A percentile compares a stretch with the other conserved stretches of the same genome.
Conservation (phyloP, 2,329 filamentous ascomycete species). For the Cladosporium velox region DNA sequence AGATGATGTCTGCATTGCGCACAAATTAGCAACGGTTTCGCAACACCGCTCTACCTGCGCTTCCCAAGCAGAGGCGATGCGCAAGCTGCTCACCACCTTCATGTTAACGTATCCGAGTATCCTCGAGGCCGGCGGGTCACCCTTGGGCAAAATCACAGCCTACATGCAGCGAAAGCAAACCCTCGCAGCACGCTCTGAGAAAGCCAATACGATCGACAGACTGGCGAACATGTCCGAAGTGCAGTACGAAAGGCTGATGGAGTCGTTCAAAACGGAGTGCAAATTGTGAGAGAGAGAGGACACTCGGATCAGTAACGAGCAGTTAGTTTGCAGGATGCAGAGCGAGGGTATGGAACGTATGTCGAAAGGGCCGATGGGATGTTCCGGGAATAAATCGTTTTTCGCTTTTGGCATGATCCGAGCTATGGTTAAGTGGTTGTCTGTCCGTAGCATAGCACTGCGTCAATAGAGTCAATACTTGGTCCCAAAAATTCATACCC, state of each 20-base stretch:
- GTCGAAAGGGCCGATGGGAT: background rate
- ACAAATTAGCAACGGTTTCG: background rate
- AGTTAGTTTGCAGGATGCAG: background rate
- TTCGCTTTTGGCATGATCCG: too few relatives aligned
- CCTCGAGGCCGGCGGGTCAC: constrained; percentile 12
- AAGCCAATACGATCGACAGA: background rate
- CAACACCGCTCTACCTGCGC: background rate
- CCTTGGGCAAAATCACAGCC: constrained; percentile 25
- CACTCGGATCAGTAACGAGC: background rate
- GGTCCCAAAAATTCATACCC: too few relatives aligned
- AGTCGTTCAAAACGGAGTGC: background rate
- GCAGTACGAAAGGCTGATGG: constrained; percentile 1
- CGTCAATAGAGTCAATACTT: background rate
- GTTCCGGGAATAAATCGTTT: too few relatives aligned
- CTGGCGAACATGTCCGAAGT: constrained; percentile 11
- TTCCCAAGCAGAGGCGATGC: constrained; percentile 7
- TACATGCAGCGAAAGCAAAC: constrained; percentile 17
- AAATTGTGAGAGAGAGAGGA: background rate
- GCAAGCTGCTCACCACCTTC: constrained; percentile 14
- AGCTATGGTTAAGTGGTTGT: background rate
- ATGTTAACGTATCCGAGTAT: constrained; percentile 19
- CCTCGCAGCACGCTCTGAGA: background rate
- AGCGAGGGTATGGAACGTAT: background rate
- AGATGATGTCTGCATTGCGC: background rate
- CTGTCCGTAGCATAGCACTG: background rate